Percentiles rank a stretch among this genome's conserved stretches.
phyloP scores from a whole-genome alignment of 805 yeast species.

The Wickerhamomyces pijperi region DNA sequence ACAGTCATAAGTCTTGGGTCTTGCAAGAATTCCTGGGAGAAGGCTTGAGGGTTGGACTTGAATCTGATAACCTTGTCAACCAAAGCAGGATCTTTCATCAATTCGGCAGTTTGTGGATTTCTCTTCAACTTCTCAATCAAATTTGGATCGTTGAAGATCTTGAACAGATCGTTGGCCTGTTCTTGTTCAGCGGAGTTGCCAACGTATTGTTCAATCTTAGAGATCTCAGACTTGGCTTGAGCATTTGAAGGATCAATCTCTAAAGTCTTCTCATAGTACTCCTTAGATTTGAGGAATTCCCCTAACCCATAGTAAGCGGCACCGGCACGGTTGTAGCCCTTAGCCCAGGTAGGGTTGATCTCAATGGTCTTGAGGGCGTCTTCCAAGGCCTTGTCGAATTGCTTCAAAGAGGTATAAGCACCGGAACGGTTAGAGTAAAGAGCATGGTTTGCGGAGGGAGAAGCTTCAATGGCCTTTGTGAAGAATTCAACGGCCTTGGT shows the following conservation, averaged over 20 bases:
- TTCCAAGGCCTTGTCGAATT: constrained; percentile 61
- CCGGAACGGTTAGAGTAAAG: constrained; percentile 92
- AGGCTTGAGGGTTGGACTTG: constrained; percentile 64
- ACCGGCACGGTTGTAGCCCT: constrained; percentile 88
- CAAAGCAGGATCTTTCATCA: constrained; percentile 80
- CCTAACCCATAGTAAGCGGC: constrained; percentile 89
- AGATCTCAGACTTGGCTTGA: constrained; percentile 41
- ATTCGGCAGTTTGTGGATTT: constrained; percentile 80
- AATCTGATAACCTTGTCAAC: constrained; percentile 55
- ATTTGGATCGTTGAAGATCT: constrained; percentile 72
- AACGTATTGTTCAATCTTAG: background rate
- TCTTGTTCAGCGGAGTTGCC: constrained; percentile 27
- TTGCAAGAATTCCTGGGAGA: constrained; percentile 55
- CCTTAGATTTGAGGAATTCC: constrained; percentile 62
- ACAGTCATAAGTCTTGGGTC: constrained; percentile 87
- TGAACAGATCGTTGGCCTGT: constrained; percentile 69
- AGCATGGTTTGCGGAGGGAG: constrained; percentile 81
- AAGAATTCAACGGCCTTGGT: constrained; percentile 70
- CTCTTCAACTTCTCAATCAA: constrained; percentile 61
- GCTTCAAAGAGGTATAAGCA: constrained; percentile 66
- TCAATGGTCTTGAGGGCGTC: constrained; percentile 82
- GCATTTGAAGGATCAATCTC: constrained; percentile 72
- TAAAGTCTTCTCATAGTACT: constrained; percentile 65
- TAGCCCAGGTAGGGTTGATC: constrained; percentile 84
- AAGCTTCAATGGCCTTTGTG: constrained; percentile 77